These are phyloP conservation scores for Claviceps monticola DNA, from an alignment of 2,329 filamentous ascomycete species.

Conservation along the genomic window DNA sequence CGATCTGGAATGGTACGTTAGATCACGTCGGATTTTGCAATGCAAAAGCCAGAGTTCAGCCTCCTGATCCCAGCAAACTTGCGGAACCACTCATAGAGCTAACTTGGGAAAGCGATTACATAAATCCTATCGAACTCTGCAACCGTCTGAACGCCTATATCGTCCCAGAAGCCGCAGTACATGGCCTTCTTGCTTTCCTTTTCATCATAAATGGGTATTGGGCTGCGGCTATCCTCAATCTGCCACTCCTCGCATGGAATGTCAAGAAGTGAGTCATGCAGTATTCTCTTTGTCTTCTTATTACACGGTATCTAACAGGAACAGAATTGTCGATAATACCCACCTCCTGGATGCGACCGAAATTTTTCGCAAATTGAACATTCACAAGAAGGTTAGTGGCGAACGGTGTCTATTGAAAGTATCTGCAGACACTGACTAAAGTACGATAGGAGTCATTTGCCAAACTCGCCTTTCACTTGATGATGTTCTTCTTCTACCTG, in stretches of 20 bases:
- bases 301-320: background rate
- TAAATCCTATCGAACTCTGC: conserved; percentile 99
- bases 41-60: background rate
- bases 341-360: conserved; percentile 95
- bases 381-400: conserved; percentile 79
- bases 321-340: conserved; percentile 89
- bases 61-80: background rate
- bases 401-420: background rate
- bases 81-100: background rate
- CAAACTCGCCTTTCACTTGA: conserved; percentile 94
- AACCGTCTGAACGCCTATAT: conserved; percentile 99
- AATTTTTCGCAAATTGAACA: conserved; percentile 97
- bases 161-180: conserved; percentile 93
- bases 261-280: conserved; percentile 73
- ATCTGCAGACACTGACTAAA: conserved; percentile 9
- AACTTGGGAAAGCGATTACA: conserved; percentile 65
- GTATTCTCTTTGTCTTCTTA: background rate
- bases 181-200: conserved; percentile 86
- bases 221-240: conserved; percentile 80
- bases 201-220: conserved; percentile 99
- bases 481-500: conserved; percentile 99
- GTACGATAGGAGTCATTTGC: conserved; percentile 78
- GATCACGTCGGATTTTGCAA: background rate
- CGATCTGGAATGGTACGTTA: conserved; percentile 88
- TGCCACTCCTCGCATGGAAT: conserved; percentile 87